Percentiles rank a stretch among this genome's conserved stretches.
Evolutionary conservation across 1,284 basidiomycete species (phyloP).

Genomic region (Trichosporon inkin): DNA sequence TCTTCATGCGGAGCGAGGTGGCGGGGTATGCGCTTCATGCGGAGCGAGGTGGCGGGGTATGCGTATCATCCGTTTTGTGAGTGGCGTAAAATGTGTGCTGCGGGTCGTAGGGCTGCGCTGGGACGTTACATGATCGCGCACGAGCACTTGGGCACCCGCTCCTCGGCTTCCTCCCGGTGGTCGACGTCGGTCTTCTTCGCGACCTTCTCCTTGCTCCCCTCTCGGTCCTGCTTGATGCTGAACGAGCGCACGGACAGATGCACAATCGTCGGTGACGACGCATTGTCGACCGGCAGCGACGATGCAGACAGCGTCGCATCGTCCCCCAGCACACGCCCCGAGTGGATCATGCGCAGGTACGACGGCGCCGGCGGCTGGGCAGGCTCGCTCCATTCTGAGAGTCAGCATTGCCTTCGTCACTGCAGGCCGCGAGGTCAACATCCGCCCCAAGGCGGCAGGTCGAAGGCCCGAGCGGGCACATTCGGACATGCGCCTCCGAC

Average conservation of each 20-base stretch:
- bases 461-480: too few relatives aligned
- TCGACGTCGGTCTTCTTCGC: slow-evolving; percentile 16
- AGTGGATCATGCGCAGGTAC: slow-evolving; percentile 69
- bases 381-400: slow-evolving; percentile 67
- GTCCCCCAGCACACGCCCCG: slow-evolving; percentile 78
- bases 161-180: slow-evolving; percentile 20
- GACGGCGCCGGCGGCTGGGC: slow-evolving; percentile 68
- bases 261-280: slow-evolving; percentile 62
- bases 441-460: too few relatives aligned
- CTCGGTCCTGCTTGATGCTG: slow-evolving; percentile 24
- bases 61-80: too few relatives aligned
- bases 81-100: neutral
- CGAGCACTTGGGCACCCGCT: slow-evolving; percentile 41
- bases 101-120: neutral
- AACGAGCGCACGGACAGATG: slow-evolving; percentile 73
- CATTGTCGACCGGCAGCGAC: slow-evolving; percentile 40
- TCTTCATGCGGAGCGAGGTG: too few relatives aligned
- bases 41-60: too few relatives aligned
- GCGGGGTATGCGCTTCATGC: too few relatives aligned
- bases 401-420: neutral
- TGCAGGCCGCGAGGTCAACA: too few relatives aligned
- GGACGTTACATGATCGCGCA: slow-evolving; percentile 40
- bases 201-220: slow-evolving; percentile 5
- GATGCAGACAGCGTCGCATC: slow-evolving; percentile 62
- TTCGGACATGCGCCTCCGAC: neutral